phyloP scores from a whole-genome alignment of 139 green algal genomes.

The Asterochloris sp. region DNA sequence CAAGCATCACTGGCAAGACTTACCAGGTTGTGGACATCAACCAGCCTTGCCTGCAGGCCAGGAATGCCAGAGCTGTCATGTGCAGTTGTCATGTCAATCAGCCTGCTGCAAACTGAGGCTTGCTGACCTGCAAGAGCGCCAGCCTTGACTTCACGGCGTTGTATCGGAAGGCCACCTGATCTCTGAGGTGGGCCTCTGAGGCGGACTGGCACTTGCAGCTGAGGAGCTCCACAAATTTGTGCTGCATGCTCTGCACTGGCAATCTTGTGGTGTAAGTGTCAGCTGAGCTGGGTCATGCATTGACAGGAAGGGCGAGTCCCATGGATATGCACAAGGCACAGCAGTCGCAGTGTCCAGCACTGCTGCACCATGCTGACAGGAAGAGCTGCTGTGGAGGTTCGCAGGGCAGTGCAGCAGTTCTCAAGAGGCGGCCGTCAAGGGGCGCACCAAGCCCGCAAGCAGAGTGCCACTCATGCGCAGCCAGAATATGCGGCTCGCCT shows the following conservation, averaged over 20 bases:
- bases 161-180: conserved; percentile 61
- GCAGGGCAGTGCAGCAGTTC: neutral
- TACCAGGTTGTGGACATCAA: neutral
- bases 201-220: conserved; percentile 42
- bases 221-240: conserved; percentile 86
- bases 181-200: conserved; percentile 54
- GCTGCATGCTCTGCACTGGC: conserved; percentile 67
- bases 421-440: neutral
- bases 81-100: too few relatives aligned
- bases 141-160: conserved; percentile 63
- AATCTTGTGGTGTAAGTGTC: neutral
- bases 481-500: conserved; percentile 24
- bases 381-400: neutral
- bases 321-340: neutral
- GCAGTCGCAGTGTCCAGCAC: neutral
- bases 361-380: neutral
- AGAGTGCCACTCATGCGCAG: neutral
- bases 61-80: conserved; percentile 49
- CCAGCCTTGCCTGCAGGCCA: neutral
- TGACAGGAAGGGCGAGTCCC: neutral
- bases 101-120: conserved; percentile 31
- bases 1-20: neutral
- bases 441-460: neutral
- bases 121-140: conserved; percentile 51
- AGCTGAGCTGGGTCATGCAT: neutral